Base-by-base conservation (phyloP, 1,284 basidiomycete species). In the Hymenochaete sp. region DNA sequence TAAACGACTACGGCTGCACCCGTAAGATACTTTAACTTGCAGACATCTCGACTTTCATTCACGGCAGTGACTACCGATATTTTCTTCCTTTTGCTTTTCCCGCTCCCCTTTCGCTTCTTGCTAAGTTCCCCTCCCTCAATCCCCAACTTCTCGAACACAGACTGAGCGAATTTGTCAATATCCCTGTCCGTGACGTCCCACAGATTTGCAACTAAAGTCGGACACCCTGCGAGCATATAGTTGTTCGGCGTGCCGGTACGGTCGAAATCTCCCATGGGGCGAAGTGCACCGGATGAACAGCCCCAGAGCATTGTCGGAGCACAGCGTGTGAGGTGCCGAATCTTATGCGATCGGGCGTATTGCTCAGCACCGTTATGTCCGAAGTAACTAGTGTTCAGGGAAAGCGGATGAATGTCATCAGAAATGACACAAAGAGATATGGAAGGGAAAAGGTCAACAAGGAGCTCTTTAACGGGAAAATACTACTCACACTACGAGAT, bases 161-260 rank as follows among this genome's bases (percentile, higher is more conserved):
- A 70, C 53, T 86, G 80, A 5, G 92, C 86, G 51, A 97, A 79
- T 53, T 87, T 85, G 67, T 98, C 95, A 53, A 98, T 93, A 60
- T 99, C 95, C 40, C 85, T 78, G 67, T 99, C 95, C 0, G 96
- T 98, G 19, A 98, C 93, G 60, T 98, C 95, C 95, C 96, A 99
- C 13, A 98, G 67, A 59, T 95, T 97, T 0, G 88, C 96, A 10
- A 97, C 79, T 38, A 98, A 72, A 1, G 90, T 85, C 4, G 96
- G 95, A 53, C 91, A 93, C 54, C 93, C 95, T 29, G 85, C 92
- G n/a, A 96, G 61, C 81, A 97, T 87, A 61, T 98, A 98, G 57
- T 91, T 82, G 61, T 88, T 82, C 0, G 96, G 91, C 14, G 91
- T 98, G 7, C 95, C 95, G 14, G 14, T 14, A 11, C 87, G 74